These are phyloP conservation scores for Lepidium sativum DNA, from an alignment of 345 rosid species.

Conservation along the genomic window DNA sequence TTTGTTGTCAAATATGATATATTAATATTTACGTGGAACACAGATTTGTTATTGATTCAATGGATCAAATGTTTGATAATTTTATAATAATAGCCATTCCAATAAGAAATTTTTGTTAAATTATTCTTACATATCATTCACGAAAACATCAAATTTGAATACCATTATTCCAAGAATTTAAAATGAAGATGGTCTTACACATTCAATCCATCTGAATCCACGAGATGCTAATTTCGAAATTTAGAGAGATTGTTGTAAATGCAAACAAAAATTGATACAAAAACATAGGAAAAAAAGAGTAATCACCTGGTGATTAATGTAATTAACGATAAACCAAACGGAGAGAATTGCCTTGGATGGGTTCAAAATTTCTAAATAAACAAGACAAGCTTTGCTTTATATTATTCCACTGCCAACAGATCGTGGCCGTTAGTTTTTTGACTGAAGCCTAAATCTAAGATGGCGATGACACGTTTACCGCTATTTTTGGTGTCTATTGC, in stretches of 20 bases:
- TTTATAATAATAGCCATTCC: background rate
- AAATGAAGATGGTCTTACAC: background rate
- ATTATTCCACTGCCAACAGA: background rate
- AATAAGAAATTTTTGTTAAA: background rate
- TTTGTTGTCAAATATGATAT: too few relatives aligned
- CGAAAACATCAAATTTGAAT: background rate
- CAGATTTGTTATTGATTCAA: background rate
- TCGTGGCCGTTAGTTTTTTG: conserved; percentile 10
- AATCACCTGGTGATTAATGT: conserved; percentile 11
- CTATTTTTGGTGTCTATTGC: background rate
- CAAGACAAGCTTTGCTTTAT: conserved; percentile 3
- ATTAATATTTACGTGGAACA: too few relatives aligned
- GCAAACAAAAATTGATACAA: background rate
- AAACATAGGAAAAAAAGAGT: background rate
- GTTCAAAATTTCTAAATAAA: conserved; percentile 10
- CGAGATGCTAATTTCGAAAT: background rate
- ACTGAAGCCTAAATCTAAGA: conserved; percentile 12
- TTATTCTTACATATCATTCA: background rate
- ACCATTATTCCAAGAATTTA: background rate
- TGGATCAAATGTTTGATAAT: background rate
- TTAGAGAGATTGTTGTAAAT: background rate
- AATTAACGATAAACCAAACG: background rate
- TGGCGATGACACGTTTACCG: background rate
- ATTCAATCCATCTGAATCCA: background rate
- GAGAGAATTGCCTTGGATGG: background rate